Evolutionary conservation across 768 basidiomycete genomes (phyloP).

Genomic region (Tulasnella calospora): DNA sequence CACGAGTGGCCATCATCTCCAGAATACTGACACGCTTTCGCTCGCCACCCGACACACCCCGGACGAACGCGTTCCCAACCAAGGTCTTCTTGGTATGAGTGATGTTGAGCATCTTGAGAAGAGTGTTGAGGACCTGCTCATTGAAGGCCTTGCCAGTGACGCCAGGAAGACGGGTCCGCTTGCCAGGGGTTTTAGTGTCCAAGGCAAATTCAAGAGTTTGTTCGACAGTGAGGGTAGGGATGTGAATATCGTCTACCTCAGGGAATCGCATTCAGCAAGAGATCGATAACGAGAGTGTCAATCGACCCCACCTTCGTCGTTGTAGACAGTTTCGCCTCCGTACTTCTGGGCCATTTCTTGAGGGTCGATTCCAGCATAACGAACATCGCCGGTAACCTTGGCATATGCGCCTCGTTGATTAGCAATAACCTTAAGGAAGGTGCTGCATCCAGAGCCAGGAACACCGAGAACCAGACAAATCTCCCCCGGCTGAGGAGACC

Average conservation of each 20-base stretch:
- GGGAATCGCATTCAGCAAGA: neutral
- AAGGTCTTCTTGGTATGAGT: constrained; percentile 64
- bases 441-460: constrained; percentile 44
- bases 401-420: constrained; percentile 39
- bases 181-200: constrained; percentile 41
- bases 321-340: constrained; percentile 37
- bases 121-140: constrained; percentile 45
- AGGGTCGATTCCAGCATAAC: constrained; percentile 46
- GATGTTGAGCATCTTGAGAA: constrained; percentile 70
- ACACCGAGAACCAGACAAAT: constrained; percentile 59
- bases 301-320: constrained; percentile 51
- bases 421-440: constrained; percentile 50
- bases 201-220: constrained; percentile 51
- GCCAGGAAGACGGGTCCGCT: constrained; percentile 35
- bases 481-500: constrained; percentile 58
- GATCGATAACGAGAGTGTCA: neutral
- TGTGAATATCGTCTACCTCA: constrained; percentile 47
- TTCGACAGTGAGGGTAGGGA: constrained; percentile 48
- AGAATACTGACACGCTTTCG: constrained; percentile 78
- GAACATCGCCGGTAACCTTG: constrained; percentile 41
- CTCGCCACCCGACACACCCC: constrained; percentile 70
- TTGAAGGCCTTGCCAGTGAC: constrained; percentile 39
- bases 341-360: constrained; percentile 43
- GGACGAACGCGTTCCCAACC: constrained; percentile 70
- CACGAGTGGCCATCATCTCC: constrained; percentile 69